Conservation (phyloP, 306 rosid genomes). For the Begonia fuchsioides region DNA sequence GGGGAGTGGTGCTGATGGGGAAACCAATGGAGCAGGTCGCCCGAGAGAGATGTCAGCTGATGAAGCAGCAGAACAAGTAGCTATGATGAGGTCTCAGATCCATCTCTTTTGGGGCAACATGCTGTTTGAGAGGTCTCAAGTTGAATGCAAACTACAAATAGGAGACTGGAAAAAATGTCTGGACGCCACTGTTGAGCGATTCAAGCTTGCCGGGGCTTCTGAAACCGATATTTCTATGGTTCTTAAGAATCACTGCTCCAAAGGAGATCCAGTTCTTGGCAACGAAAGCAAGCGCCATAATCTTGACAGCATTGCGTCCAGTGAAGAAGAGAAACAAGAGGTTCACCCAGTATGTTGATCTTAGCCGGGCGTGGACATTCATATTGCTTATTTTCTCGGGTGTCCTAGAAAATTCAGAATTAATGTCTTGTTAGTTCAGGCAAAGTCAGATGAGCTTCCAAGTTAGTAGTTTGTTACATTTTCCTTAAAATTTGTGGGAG, state of each 20-base stretch:
- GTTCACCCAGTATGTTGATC: constrained; percentile 18
- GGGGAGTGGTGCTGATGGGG: constrained; percentile 39
- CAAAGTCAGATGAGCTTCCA: too few species aligned
- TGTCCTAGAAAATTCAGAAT: too few species aligned
- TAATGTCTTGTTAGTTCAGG: too few species aligned
- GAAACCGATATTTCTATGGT: constrained; percentile 65
- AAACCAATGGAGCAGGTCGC: constrained; percentile 32
- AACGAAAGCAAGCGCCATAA: constrained; percentile 30
- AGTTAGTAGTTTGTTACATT: too few species aligned
- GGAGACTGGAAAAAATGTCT: constrained; percentile 69
- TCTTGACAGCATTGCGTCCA: constrained; percentile 11
- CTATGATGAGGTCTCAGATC: constrained; percentile 90
- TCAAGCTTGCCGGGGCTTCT: constrained; percentile 92
- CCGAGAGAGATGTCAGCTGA: constrained; percentile 52
- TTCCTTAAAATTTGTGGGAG: too few species aligned
- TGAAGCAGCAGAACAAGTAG: constrained; percentile 92
- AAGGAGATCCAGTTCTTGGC: constrained; percentile 44
- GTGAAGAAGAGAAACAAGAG: constrained; percentile 20
- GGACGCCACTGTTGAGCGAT: constrained; percentile 75
- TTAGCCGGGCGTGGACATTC: constrained; percentile 7
- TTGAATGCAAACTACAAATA: constrained; percentile 67
- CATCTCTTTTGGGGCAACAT: constrained; percentile 97
- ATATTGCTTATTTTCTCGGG: too few species aligned
- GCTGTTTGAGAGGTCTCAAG: constrained; percentile 94
- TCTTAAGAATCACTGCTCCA: constrained; percentile 83